Conservation (phyloP, 371 early-diverging fungal species). For the Zychaea mexicana region DNA sequence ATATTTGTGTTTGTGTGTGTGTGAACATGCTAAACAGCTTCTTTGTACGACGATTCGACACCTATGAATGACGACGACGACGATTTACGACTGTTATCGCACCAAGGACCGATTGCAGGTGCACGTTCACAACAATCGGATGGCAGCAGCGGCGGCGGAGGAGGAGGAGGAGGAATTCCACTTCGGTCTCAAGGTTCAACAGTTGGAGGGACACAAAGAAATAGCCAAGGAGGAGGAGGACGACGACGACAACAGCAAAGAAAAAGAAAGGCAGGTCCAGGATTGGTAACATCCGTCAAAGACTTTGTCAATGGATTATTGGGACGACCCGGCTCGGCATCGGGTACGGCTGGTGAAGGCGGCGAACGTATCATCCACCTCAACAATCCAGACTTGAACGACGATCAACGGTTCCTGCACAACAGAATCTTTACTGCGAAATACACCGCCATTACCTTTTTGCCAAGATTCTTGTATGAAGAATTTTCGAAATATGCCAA, state of each 20-base stretch:
- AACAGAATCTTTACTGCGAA: constrained; percentile 89
- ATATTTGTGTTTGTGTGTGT: neutral
- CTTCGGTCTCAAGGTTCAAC: constrained; percentile 11
- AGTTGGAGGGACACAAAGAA: neutral
- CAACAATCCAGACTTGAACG: constrained; percentile 79
- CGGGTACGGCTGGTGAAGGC: constrained; percentile 40
- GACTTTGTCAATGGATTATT: constrained; percentile 20
- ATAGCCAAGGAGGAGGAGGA: no score
- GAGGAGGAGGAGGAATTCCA: constrained; percentile 19
- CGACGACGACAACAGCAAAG: constrained; percentile 1
- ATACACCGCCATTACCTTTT: constrained; percentile 87
- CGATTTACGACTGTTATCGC: constrained; percentile 41
- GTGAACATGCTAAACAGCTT: constrained; percentile 11
- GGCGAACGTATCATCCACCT: constrained; percentile 81
- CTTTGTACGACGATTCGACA: constrained; percentile 46
- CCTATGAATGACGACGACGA: constrained; percentile 47
- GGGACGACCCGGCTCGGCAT: constrained; percentile 28
- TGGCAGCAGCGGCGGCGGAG: neutral
- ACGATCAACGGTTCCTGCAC: constrained; percentile 76
- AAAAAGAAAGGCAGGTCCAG: constrained; percentile 4
- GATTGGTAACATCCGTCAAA: constrained; percentile 13
- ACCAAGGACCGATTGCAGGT: constrained; percentile 48
- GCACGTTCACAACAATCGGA: constrained; percentile 8
- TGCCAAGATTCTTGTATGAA: constrained; percentile 91
- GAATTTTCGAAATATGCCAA: constrained; percentile 96